These are phyloP conservation scores for Cryptosporidium ryanae DNA, from an alignment of 169 alveolate species.

Conservation along the genomic window DNA sequence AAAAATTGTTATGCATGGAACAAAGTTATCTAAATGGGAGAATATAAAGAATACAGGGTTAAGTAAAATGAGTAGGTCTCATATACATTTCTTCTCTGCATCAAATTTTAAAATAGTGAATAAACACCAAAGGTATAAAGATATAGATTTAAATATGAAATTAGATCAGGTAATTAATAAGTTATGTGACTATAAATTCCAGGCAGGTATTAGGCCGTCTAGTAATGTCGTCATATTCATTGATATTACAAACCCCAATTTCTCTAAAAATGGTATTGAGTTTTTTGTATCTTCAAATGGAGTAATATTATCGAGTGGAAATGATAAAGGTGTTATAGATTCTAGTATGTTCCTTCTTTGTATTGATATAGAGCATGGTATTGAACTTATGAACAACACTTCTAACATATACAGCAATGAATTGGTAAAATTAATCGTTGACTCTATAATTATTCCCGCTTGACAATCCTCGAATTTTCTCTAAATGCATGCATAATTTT, in stretches of 20 bases:
- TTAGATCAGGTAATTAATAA: slow-evolving; percentile 17
- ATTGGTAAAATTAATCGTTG: not conserved
- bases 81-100: slow-evolving; percentile 55
- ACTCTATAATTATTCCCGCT: slow-evolving; percentile 27
- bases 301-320: slow-evolving; percentile 28
- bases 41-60: slow-evolving; percentile 24
- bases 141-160: not conserved
- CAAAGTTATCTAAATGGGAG: slow-evolving; percentile 41
- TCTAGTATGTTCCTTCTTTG: slow-evolving; percentile 30
- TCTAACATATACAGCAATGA: not conserved
- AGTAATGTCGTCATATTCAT: slow-evolving; percentile 27
- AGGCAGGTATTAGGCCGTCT: slow-evolving; percentile 23
- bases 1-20: slow-evolving; percentile 54
- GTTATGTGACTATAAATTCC: slow-evolving; percentile 19
- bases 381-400: slow-evolving; percentile 18
- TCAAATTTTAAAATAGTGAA: slow-evolving; percentile 13
- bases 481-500: not conserved
- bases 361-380: slow-evolving; percentile 39
- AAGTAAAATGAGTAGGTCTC: slow-evolving; percentile 38
- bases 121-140: not conserved
- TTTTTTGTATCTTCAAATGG: slow-evolving; percentile 40
- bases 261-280: not conserved
- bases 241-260: not conserved
- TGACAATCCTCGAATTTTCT: slow-evolving; percentile 7
- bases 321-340: slow-evolving; percentile 17